Percentiles rank a stretch among this genome's conserved stretches.
Evolutionary conservation across 169 alveolate species (phyloP).

Genomic region (Plasmodium berghei): DNA sequence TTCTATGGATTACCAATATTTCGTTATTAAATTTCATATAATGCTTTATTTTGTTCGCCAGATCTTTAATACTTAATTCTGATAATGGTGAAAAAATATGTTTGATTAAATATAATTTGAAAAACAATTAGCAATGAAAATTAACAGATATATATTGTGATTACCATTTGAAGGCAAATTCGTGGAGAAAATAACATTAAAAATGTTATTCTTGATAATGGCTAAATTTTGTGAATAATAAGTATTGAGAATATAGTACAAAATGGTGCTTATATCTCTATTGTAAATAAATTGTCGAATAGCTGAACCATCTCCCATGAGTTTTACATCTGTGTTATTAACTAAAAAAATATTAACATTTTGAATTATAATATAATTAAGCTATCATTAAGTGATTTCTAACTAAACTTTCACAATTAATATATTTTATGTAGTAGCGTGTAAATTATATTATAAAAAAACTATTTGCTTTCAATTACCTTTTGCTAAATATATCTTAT

Average conservation of each 20-base stretch:
- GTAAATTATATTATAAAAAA: not conserved
- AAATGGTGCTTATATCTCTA: slow-evolving; percentile 44
- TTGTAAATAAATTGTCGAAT: slow-evolving; percentile 64
- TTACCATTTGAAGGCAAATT: slow-evolving; percentile 71
- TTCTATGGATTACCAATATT: slow-evolving; percentile 36
- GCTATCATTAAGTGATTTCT: not conserved
- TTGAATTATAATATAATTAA: slow-evolving; percentile 1
- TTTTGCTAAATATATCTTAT: slow-evolving; percentile 75
- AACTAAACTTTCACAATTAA: not conserved
- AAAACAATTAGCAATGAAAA: not conserved
- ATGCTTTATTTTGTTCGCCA: slow-evolving; percentile 60
- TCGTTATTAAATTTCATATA: slow-evolving; percentile 50
- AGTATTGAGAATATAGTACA: slow-evolving; percentile 54
- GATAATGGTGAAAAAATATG: not conserved
- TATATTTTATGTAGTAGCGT: not conserved
- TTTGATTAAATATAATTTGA: not conserved
- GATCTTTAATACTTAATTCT: slow-evolving; percentile 64
- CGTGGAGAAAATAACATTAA: slow-evolving; percentile 64
- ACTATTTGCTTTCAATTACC: slow-evolving; percentile 3
- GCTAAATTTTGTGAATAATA: slow-evolving; percentile 58
- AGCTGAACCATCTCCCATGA: slow-evolving; percentile 66
- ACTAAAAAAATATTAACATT: slow-evolving; percentile 12
- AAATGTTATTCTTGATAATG: slow-evolving; percentile 65
- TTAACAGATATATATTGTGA: slow-evolving; percentile 1
- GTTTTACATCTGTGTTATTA: slow-evolving; percentile 45